A percentile compares a stretch with the other conserved stretches of the same genome.
Evolutionary conservation across 805 yeast species (phyloP).

Genomic region (Myxozyma kluyveri): DNA sequence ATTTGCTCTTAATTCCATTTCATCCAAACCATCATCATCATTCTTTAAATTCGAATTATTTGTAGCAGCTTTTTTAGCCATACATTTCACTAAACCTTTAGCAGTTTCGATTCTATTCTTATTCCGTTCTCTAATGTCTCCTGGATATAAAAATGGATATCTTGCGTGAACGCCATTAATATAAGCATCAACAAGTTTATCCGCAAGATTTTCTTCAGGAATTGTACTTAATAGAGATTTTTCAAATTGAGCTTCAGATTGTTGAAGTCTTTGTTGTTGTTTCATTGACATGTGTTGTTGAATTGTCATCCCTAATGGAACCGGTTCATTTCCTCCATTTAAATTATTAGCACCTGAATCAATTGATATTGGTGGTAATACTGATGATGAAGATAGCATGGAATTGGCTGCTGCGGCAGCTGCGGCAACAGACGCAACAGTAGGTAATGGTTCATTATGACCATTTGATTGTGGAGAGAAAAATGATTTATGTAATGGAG

Average conservation of each 20-base stretch:
- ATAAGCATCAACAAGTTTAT: constrained; percentile 20
- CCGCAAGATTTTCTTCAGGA: constrained; percentile 17
- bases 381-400: neutral
- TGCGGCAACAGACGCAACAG: neutral
- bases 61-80: constrained; percentile 3
- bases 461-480: neutral
- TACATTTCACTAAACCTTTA: constrained; percentile 8
- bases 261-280: neutral
- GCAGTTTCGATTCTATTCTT: constrained; percentile 16
- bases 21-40: neutral
- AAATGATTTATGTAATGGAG: neutral
- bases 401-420: neutral
- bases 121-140: constrained; percentile 17
- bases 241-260: constrained; percentile 11
- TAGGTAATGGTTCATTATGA: neutral
- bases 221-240: constrained; percentile 11
- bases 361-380: neutral
- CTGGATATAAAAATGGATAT: constrained; percentile 21
- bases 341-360: neutral
- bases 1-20: constrained; percentile 7
- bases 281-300: neutral
- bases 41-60: constrained; percentile 1
- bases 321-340: neutral
- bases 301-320: too few species aligned
- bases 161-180: constrained; percentile 21